A percentile compares a stretch with the other conserved stretches of the same genome.
phyloP scores from a whole-genome alignment of 768 basidiomycete species.

The Termitomyces sp. region DNA sequence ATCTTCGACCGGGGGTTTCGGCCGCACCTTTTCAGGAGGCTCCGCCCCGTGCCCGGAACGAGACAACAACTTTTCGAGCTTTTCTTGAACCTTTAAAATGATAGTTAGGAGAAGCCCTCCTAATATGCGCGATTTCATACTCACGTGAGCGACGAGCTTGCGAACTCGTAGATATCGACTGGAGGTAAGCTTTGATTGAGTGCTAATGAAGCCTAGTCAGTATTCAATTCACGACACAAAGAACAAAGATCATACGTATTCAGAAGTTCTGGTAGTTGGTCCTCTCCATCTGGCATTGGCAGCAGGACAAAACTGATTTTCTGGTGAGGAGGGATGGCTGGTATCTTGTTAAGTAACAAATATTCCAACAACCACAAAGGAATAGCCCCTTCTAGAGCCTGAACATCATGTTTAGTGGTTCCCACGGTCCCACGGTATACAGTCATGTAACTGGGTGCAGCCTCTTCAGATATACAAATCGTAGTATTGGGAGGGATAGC shows the following conservation, averaged over 20 bases:
- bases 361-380: constrained; percentile 92
- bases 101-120: not conserved
- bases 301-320: constrained; percentile 91
- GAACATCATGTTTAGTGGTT: constrained; percentile 40
- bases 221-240: not conserved
- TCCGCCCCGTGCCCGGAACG: constrained; percentile 10
- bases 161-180: constrained; percentile 81
- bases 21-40: constrained; percentile 17
- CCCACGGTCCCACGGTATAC: constrained; percentile 75
- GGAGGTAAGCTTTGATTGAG: constrained; percentile 86
- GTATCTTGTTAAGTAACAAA: constrained; percentile 64
- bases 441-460: constrained; percentile 67
- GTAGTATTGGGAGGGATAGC: constrained; percentile 57
- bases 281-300: constrained; percentile 60
- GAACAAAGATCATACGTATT: constrained; percentile 61
- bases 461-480: constrained; percentile 82
- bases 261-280: constrained; percentile 76
- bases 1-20: constrained; percentile 52
- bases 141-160: constrained; percentile 81
- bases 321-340: constrained; percentile 45
- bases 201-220: constrained; percentile 32
- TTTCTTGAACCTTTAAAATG: constrained; percentile 71
- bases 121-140: constrained; percentile 21
- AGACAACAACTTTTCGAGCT: constrained; percentile 52
- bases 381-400: constrained; percentile 67